phyloP scores from a whole-genome alignment of 345 rosid genomes.

The Crucihimalaya himalaica region DNA sequence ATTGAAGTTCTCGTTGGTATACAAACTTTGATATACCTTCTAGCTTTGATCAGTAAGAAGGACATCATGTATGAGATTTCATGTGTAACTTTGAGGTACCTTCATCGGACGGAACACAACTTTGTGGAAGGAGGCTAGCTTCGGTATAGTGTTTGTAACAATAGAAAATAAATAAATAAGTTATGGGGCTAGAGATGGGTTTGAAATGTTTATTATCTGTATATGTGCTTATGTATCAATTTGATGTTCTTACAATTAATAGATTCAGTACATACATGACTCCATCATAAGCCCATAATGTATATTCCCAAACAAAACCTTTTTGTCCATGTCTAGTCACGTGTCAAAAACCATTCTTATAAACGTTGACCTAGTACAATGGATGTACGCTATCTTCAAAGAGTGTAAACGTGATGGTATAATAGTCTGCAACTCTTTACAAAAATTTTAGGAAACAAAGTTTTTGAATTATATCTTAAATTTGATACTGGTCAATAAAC shows the following conservation, averaged over 20 bases:
- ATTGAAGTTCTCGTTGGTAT: not conserved
- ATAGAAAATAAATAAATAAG: not conserved
- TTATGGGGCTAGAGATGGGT: not conserved
- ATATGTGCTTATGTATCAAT: not conserved
- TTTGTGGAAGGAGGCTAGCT: not conserved
- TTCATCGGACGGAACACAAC: not conserved
- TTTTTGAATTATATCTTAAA: constrained; percentile 14
- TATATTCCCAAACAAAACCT: constrained; percentile 9
- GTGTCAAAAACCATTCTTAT: constrained; percentile 4
- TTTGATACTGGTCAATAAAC: constrained; percentile 37
- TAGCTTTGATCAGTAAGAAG: constrained; percentile 2
- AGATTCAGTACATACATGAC: constrained; percentile 3
- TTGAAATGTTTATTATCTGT: not conserved
- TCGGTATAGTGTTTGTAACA: not conserved
- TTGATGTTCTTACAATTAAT: not conserved
- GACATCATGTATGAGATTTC: not conserved
- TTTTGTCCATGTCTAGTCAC: not conserved
- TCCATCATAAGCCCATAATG: not conserved
- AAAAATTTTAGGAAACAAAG: constrained; percentile 8
- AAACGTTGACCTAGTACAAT: not conserved
- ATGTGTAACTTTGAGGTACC: not conserved
- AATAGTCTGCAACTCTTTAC: constrained; percentile 14
- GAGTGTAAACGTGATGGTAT: constrained; percentile 18
- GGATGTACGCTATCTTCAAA: constrained; percentile 4
- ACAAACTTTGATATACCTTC: not conserved